A percentile compares a stretch with the other conserved stretches of the same genome.
phyloP scores from a whole-genome alignment of 345 rosid genomes.

The Eucalyptus polyanthemos region DNA sequence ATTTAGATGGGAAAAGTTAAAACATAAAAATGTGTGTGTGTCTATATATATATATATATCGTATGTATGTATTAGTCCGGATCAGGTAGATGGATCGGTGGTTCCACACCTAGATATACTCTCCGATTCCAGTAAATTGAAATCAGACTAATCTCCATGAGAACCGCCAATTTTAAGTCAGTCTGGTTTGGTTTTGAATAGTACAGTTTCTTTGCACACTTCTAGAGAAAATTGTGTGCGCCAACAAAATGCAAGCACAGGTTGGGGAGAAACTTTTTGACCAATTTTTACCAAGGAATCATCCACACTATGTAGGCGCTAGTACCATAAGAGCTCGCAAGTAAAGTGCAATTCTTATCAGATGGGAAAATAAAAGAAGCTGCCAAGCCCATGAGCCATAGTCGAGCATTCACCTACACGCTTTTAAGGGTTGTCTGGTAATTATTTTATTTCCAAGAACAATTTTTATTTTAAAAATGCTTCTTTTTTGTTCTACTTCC shows the following conservation, averaged over 20 bases:
- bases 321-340: accelerated
- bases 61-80: no score
- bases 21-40: no score
- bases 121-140: accelerated
- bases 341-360: not conserved
- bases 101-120: no score
- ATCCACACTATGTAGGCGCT: not conserved
- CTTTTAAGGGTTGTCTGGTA: accelerated
- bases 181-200: accelerated
- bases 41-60: no score
- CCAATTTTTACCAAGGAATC: not conserved
- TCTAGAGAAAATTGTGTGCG: accelerated
- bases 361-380: not conserved
- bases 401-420: not conserved
- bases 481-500: no score
- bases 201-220: accelerated
- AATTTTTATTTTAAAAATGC: accelerated
- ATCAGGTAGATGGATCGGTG: no score
- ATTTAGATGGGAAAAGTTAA: no score
- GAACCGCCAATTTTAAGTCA: accelerated
- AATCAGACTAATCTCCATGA: accelerated
- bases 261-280: not conserved
- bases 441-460: accelerated
- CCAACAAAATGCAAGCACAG: not conserved
- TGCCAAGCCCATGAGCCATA: not conserved